Conservation (phyloP, 371 early-diverging fungal species). For the Haplosporangium sp. region DNA sequence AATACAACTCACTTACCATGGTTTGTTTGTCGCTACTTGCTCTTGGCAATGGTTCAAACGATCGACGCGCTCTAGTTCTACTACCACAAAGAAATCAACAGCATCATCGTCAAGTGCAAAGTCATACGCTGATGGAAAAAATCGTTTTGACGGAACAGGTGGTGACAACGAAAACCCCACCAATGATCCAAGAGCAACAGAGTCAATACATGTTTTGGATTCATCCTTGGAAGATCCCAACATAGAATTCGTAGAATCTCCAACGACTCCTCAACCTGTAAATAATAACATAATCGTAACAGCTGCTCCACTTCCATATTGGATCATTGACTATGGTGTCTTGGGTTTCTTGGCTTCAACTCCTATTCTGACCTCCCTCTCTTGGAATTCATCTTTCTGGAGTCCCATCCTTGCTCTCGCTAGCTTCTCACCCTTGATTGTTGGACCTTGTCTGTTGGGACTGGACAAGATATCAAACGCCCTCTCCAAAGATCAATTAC, state of each 20-base stretch:
- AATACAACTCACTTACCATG: slow-evolving; percentile 33
- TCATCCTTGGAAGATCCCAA: neutral
- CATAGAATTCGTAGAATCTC: neutral
- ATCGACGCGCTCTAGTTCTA: neutral
- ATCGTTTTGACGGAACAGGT: neutral
- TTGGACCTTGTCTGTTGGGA: slow-evolving; percentile 24
- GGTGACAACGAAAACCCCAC: neutral
- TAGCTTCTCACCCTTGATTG: slow-evolving; percentile 25
- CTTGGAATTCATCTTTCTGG: slow-evolving; percentile 14
- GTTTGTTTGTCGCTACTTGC: slow-evolving; percentile 42
- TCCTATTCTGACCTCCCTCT: neutral
- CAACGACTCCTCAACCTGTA: neutral
- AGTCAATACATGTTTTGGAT: slow-evolving; percentile 14
- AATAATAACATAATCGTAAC: neutral
- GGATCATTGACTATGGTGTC: slow-evolving; percentile 32
- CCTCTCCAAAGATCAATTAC: slow-evolving; percentile 18
- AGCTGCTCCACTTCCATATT: slow-evolving; percentile 18
- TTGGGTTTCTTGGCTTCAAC: slow-evolving; percentile 29
- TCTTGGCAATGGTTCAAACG: slow-evolving; percentile 47
- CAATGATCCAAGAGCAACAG: slow-evolving; percentile 8
- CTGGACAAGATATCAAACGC: slow-evolving; percentile 33
- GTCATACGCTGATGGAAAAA: neutral
- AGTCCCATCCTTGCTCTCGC: slow-evolving; percentile 25
- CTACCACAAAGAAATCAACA: no score
- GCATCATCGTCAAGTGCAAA: neutral